Evolutionary conservation across 129 eudicot species (phyloP), one percentile per base, ranked within the genome.

Genomic region (Arctium minus): DNA sequence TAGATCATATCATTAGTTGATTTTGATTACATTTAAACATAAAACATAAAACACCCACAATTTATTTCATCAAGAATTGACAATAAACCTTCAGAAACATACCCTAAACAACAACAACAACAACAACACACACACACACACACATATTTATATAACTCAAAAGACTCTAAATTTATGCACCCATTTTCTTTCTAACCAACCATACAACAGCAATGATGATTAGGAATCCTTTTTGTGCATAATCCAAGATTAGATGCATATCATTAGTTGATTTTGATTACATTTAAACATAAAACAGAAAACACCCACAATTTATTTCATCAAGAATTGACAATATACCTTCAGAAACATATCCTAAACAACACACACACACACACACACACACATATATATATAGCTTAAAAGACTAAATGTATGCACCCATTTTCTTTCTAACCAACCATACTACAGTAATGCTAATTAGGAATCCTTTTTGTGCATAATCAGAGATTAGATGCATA

Each of bases 121-220:
- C 27, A 22, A 22, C n/a, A n/a, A n/a, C n/a, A n/a, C n/a, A n/a
- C n/a, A n/a, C n/a, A n/a, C 27, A 22, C 27, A 33, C 36, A 33
- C 36, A 33, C 36, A 78, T 78, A 30, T 1, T 39, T 72, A 35
- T 73, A 39, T 12, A 10, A 48, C 82, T 9, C 70, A 22, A 27
- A 31, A 60, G 29, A 60, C 68, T 46, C 56, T 60, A 60, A 60
- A 60, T 60, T 72, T 38, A 62, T 64, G 64, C 71, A 32, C 71
- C 87, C 22, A 79, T 31, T 73, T 44, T 84, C 70, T 71, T 79
- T 64, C 56, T 79, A 65, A 73, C 75, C 64, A 84, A 60, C 38
- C 8, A 44, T 8, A 84, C 71, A 13, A 73, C 32, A 44, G 68
- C 17, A 56, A 67, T 67, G 33, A 67, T 67, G 27, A 27, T 27